phyloP scores from a whole-genome alignment of 768 basidiomycete genomes.

The Leccinum rimulosum region DNA sequence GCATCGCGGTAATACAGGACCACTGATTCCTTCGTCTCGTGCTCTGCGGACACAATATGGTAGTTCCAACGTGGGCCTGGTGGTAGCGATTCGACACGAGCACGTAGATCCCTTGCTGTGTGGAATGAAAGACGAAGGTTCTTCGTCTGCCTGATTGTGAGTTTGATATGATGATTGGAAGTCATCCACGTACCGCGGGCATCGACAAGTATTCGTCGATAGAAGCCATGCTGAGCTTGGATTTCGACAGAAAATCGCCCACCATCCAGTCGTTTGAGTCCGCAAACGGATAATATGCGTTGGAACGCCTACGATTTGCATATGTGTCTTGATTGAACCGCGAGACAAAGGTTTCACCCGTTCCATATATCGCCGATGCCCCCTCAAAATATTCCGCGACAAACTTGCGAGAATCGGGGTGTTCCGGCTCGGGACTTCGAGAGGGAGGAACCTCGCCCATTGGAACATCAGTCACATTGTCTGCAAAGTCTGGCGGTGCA shows the following conservation, averaged over 20 bases:
- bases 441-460: neutral
- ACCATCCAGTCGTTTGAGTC: conserved; percentile 32
- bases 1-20: neutral
- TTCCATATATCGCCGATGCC: neutral
- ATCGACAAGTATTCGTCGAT: conserved; percentile 30
- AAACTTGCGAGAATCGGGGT: neutral
- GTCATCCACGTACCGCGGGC: conserved; percentile 20
- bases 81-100: neutral
- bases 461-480: no score
- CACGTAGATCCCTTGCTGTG: neutral
- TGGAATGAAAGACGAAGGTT: neutral
- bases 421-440: neutral
- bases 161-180: neutral
- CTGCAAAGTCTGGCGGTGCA: no score
- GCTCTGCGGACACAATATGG: neutral
- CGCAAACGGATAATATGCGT: conserved; percentile 34
- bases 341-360: neutral
- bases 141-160: neutral
- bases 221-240: conserved; percentile 29
- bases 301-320: neutral
- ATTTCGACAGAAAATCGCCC: conserved; percentile 26
- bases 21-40: neutral
- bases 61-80: neutral
- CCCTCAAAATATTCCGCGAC: neutral
- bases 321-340: neutral